Base-by-base conservation (phyloP, 164 flowering plant genomes). In the Tetrastigma voinierianum region DNA sequence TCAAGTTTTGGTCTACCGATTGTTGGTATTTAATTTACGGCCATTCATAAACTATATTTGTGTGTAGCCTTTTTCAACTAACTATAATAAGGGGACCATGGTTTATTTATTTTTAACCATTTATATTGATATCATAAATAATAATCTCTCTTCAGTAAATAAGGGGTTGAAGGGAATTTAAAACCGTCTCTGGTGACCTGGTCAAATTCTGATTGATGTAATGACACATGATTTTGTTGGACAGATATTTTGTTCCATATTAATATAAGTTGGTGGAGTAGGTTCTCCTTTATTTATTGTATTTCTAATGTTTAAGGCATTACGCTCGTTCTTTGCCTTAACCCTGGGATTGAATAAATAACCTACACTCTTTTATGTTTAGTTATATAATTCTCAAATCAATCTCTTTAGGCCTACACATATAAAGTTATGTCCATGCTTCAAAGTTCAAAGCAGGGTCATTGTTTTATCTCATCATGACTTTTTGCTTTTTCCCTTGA, bases 191-290 rank as follows among this genome's bases (percentile, higher is more conserved):
- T 57, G 6, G 23, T 55, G 44, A n/a, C n/a, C n/a, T n/a, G n/a
- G 66, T 20, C 3, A 32, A 32, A 32, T 32, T 32, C 7, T 32
- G 40, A 32, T 32, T 32, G 40, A 32, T 32, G 40, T 2, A 7
- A 32, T 3, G 3, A 32, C 40, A 32, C 40, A 32, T 32, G 40
- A 32, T 32, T 19, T 21, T 57, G 64, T 67, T n/a, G 24, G 46
- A 54, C 2, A 16, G 58, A 65, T 48, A 18, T 51, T 65, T 51
- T 72, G 59, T 63, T 62, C 18, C 7, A 45, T 23, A 45, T 48
- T 62, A 52, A 23, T 51, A 10, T 58, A 3, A 64, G 69, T 65
- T 46, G 63, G 67, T 61, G 43, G 15, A n/a, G 65, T 60, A 46
- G 70, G 70, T 52, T 51, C 51, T 15, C 25, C 4, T 13, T 10